These are phyloP conservation scores for Pichia inconspicua DNA, from an alignment of 1,139 yeast species.

Conservation along the genomic window DNA sequence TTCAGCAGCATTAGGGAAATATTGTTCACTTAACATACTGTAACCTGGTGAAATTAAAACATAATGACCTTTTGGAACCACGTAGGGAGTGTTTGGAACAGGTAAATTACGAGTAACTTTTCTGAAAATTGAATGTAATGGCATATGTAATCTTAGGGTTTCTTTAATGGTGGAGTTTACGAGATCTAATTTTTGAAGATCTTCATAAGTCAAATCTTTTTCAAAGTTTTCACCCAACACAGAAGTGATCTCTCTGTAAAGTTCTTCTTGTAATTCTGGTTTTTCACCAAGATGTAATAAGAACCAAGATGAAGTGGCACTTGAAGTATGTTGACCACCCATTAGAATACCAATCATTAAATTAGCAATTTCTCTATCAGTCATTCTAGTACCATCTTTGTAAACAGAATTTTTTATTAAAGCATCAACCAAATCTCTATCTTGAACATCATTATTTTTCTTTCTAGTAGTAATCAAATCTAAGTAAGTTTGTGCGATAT, in stretches of 20 bases:
- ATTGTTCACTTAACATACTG: slow-evolving; percentile 67
- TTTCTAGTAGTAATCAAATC: slow-evolving; percentile 71
- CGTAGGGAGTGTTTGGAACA: slow-evolving; percentile 71
- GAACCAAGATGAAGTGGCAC: slow-evolving; percentile 94
- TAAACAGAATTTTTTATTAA: slow-evolving; percentile 76
- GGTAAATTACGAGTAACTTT: slow-evolving; percentile 72
- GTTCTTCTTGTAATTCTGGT: slow-evolving; percentile 75
- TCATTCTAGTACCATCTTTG: slow-evolving; percentile 89
- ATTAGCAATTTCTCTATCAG: slow-evolving; percentile 91
- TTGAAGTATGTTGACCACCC: slow-evolving; percentile 99
- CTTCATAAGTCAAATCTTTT: slow-evolving; percentile 66
- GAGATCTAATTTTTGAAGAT: slow-evolving; percentile 72
- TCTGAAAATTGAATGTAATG: slow-evolving; percentile 92
- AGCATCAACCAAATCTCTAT: slow-evolving; percentile 84
- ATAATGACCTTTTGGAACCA: slow-evolving; percentile 84
- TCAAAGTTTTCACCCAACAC: slow-evolving; percentile 42
- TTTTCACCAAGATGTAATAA: slow-evolving; percentile 82
- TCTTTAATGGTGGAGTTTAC: slow-evolving; percentile 82
- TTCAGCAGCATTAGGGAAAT: slow-evolving; percentile 62
- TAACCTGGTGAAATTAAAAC: slow-evolving; percentile 93
- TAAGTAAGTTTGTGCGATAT: slow-evolving; percentile 74
- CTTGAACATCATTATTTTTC: slow-evolving; percentile 62
- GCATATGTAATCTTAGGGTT: slow-evolving; percentile 91
- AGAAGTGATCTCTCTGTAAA: slow-evolving; percentile 62
- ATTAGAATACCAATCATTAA: slow-evolving; percentile 88